Evolutionary conservation across 345 rosid genomes (phyloP).

Genomic region (Acer negundo): DNA sequence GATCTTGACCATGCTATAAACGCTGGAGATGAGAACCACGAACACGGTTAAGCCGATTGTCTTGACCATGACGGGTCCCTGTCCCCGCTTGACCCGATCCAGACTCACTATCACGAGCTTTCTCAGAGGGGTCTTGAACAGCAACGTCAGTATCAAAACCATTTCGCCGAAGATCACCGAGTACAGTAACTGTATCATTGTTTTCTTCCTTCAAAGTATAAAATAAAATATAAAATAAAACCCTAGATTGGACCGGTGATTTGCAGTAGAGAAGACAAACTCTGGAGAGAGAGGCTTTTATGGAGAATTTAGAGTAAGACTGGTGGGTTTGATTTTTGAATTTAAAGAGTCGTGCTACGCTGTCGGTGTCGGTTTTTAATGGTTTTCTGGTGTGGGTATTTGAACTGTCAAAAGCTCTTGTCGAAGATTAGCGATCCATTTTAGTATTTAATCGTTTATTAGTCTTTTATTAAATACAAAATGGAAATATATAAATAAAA

Average conservation of each 20-base stretch:
- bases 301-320: background rate
- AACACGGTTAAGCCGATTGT: conserved; percentile 64
- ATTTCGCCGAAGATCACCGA: conserved; percentile 59
- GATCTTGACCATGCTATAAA: conserved; percentile 59
- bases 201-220: background rate
- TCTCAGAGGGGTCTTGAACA: conserved; percentile 78
- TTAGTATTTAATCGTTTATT: no score
- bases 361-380: background rate
- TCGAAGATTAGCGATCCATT: background rate
- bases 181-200: conserved; percentile 77
- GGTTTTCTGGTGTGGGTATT: background rate
- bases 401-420: no score
- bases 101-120: conserved; percentile 63
- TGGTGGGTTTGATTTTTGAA: conserved; percentile 5
- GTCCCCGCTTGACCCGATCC: conserved; percentile 80
- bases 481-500: no score
- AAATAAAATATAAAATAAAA: background rate
- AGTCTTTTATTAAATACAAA: no score
- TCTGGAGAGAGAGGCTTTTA: background rate
- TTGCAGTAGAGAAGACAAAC: background rate
- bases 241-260: background rate
- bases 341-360: background rate
- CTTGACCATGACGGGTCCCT: conserved; percentile 74
- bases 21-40: conserved; percentile 59
- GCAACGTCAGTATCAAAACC: conserved; percentile 60